Base-by-base conservation (phyloP, 1,139 yeast species). In the Hanseniaspora gamundiae region DNA sequence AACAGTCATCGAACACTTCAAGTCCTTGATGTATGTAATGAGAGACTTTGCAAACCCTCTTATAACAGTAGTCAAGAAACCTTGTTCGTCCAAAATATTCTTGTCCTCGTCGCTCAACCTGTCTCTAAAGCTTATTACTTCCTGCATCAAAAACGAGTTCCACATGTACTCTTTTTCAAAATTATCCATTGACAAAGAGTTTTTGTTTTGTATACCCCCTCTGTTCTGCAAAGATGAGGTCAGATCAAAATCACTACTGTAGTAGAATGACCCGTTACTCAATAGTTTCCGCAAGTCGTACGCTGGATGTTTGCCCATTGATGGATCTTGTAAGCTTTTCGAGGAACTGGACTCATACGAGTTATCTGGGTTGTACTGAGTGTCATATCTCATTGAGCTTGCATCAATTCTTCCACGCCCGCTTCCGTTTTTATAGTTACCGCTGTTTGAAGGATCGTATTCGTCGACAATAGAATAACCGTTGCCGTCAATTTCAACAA, bases 11-110 rank as follows among this genome's bases (percentile, higher is more conserved):
- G 74, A 63, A n/a, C 81, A 83, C 38, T 69, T 69, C 19, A 68
- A 60, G 26, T 69, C 63, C 41, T 74, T 74, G 21, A 86, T 58
- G 17, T 67, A 64, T 0, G 82, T 71, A 11, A 67, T 63, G 39
- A 71, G 65, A 0, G 96, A 84, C 51, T 83, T 83, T 0, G 97
- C 95, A 68, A 86, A 91, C 0, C 99, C 99, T 48, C 98, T 70
- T 41, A 93, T 91, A 7, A 83, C 95, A 0, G 94, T 83, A 1
- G 97, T 87, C 41, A 91, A 66, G 54, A 91, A 87, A 27, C 83
- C 79, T 54, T 83, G 83, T 30, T 72, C 70, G 58, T 88, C 95
- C 46, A 93, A 59, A 8, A 73, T 66, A 22, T 66, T 62, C 49
- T 76, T 79, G 39, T 78, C 75, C 20, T 65, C 70, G 2, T 70